Evolutionary conservation across 1,139 yeast species (phyloP), one percentile per base, ranked within the genome.

Genomic region (Saccharomycopsis hybrid): DNA sequence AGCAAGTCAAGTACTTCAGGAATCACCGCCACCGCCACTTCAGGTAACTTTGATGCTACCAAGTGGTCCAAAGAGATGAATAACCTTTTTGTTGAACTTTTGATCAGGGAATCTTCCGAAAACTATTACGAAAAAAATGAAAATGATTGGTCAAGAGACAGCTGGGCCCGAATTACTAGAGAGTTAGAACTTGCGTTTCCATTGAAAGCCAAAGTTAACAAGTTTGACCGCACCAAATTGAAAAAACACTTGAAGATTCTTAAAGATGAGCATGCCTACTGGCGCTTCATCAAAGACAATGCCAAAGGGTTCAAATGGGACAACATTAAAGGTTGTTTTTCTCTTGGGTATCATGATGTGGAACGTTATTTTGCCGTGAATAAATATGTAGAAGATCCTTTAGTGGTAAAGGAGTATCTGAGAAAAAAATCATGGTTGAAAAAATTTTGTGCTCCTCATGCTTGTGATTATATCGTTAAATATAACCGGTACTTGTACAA

Each of bases 21-120:
- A n/a, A n/a, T n/a, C n/a, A n/a, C n/a, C n/a, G n/a, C n/a, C n/a
- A n/a, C n/a, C n/a, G n/a, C n/a, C n/a, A n/a, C n/a, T n/a, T n/a
- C n/a, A n/a, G n/a, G n/a, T 2, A 35, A n/a, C 5, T 41, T 50
- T n/a, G 54, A 51, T 30, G 52, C 49, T 24, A 51, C 52, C 42
- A 51, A 51, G 41, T 51, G 54, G 54, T 41, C 48, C n/a, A 46
- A 39, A 27, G 52, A 51, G 37, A 51, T 51, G 54, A 51, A 51
- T 29, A 45, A 49, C 32, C 40, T 47, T 11, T 51, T 51, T 11
- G 41, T 51, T 27, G 45, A 42, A n/a, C 46, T 51, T 5, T 38
- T 51, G 30, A 49, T 49, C 29, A 30, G 45, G 18, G 54, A 51
- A 39, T 18, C 40, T n/a, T 28, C 41, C 25, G 50, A 48, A 29